Base-by-base conservation (phyloP, 768 basidiomycete species). In the Leccinellum albellum region DNA sequence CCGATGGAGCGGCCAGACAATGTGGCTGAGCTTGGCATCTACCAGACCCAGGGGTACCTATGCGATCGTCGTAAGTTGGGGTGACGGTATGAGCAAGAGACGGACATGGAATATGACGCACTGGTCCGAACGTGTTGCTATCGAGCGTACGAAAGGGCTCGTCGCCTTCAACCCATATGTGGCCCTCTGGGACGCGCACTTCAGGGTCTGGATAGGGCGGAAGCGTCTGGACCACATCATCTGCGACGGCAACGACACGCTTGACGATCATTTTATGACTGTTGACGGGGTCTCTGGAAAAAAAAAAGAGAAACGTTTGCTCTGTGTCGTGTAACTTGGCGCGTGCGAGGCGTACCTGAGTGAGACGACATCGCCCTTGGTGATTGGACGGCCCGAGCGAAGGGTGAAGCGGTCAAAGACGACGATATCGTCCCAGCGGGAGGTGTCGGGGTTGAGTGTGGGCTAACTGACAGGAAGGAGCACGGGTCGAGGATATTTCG, bases 41-140 rank as follows among this genome's bases (percentile, higher is more conserved):
- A 84, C 71, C 52, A 84, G 72, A 13, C 74, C 78, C 28, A 76
- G 65, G 1, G 84, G 78, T 5, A 85, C 63, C 64, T 60, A 29
- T 35, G 23, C 31, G 12, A 10, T 23, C n/a, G 20, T 21, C 21
- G n/a, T 45, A 54, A 29, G 15, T 44, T 23, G 9, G 4, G 37
- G 32, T 5, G 14, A 40, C 37, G 3, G 15, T 14, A 1, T 5
- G 51, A 35, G 50, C 50, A n/a, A n/a, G 52, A 35, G 57, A 35
- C 56, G 6, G 51, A 14, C n/a, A n/a, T n/a, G n/a, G n/a, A 13
- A 46, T 2, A 37, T 45, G 14, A 71, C 79, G 58, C 66, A 88
- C 87, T 9, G 88, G 84, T 7, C 89, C 88, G 68, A 87, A 88
- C 1, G 74, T 69, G 67, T 89, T 89, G 73, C 87, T 89, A 64